Evolutionary conservation across 306 rosid genomes (phyloP).

Genomic region (Castanea mollissima): DNA sequence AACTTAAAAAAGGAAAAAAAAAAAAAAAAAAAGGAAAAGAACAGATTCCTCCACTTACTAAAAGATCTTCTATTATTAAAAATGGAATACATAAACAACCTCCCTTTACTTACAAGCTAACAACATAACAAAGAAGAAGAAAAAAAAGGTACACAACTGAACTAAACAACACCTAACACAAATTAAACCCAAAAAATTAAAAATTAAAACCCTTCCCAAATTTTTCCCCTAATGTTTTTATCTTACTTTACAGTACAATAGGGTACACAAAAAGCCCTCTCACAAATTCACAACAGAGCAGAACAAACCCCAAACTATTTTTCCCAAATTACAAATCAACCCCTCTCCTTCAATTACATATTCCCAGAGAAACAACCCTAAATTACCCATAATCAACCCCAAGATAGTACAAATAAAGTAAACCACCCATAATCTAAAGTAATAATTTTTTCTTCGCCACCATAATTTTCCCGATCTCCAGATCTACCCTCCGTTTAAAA

Average conservation of each 20-base stretch:
- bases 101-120: neutral
- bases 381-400: slow-evolving; percentile 22
- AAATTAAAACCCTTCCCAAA: neutral
- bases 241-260: slow-evolving; percentile 41
- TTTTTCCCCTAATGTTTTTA: slow-evolving; percentile 24
- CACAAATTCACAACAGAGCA: slow-evolving; percentile 31
- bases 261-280: slow-evolving; percentile 14
- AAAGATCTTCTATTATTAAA: too few relatives aligned
- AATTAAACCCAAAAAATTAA: too few relatives aligned
- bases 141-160: neutral
- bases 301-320: slow-evolving; percentile 8
- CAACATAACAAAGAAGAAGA: neutral
- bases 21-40: too few relatives aligned
- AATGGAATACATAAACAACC: neutral
- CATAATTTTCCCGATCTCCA: slow-evolving; percentile 18
- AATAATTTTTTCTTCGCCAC: slow-evolving; percentile 23
- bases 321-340: slow-evolving; percentile 27
- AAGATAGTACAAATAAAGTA: slow-evolving; percentile 4
- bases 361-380: slow-evolving; percentile 32
- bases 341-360: slow-evolving; percentile 12
- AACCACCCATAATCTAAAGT: slow-evolving; percentile 14
- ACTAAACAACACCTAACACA: neutral
- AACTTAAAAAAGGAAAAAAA: too few relatives aligned
- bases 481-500: slow-evolving; percentile 72
- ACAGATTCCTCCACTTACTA: neutral